Evolutionary conservation across 2,329 filamentous ascomycete species (phyloP), one percentile per base, ranked within the genome.

Genomic region (Aureobasidium lini): DNA sequence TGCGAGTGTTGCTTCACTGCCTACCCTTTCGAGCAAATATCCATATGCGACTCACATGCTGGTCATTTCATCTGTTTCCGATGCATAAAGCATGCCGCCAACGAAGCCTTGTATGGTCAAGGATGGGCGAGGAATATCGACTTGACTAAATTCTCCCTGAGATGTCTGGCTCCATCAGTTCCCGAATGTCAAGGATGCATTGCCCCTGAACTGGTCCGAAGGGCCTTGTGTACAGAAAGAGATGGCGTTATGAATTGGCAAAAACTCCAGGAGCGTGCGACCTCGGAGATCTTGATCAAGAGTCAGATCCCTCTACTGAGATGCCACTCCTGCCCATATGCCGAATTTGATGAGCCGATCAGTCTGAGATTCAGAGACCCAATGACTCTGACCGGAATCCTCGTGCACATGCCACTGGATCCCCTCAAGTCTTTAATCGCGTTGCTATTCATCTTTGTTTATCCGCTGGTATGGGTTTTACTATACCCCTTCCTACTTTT

Each of bases 311-410:
- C 88, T 3, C 81, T 97, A 1, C 80, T 94, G 49, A 85, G 86
- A 40, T 97, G 94, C 67, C 91, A 92, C 0, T 96, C 95, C 70
- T 99, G 93, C 77, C 81, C 81, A 64, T 99, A 97, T 69, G 90
- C 90, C 34, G 94, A 97, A 76, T 80, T 91, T 29, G 90, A 96
- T 71, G 75, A 79, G 43, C 66, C 74, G 16, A 65, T 68, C 1
- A 29, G 57, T 23, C 52, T 65, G 11, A 53, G 57, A 36, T 53
- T 69, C 37, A 58, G 15, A n/a, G 47, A 54, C 40, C 79, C 83
- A 60, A 73, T 81, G 28, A 75, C 75, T 28, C 82, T 86, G 10
- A 52, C 71, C 10, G 57, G 67, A 4, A 43, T 68, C 4, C 66
- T 67, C 8, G 29, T 69, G 65, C 7, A 53, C 72, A 6, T 69